Evolutionary conservation across 345 rosid genomes (phyloP), one percentile per base, ranked within the genome.

Genomic region (Excoecaria cochinchinensis): DNA sequence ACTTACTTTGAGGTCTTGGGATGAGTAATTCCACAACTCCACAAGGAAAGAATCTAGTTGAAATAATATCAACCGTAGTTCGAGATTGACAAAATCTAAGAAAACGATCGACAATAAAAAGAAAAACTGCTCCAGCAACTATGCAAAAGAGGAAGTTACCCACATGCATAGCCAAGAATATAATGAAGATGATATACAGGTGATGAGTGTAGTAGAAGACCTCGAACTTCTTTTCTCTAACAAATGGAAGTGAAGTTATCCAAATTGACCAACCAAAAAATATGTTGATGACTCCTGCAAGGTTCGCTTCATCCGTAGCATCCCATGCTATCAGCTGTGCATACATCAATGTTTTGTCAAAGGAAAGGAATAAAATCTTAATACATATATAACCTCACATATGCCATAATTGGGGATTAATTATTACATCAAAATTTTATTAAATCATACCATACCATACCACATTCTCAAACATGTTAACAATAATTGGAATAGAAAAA

Each of bases 171-270:
- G 94, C 97, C 82, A 90, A 84, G 88, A 90, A 90, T 72, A 94
- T 75, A 3, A 94, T 85, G 60, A 91, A 91, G 67, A 94, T 85
- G 38, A 91, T 44, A 63, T 94, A 94, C 8, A 91, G 89, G 69
- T 91, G 98, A 84, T 91, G 98, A 6, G 94, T 89, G 88, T 94
- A 92, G 86, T 90, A 92, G 89, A 94, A 94, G 74, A 92, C 74
- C 86, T 94, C 97, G 8, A 94, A 94, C 68, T 83, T 85, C 61
- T 84, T 71, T 79, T 75, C 85, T 72, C 98, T 90, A 77, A 91
- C 87, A 14, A 84, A 85, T 53, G 74, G 80, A 71, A 91, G 80
- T 38, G 97, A 89, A 3, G 98, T 94, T 67, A 83, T 85, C 97
- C 97, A 92, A 96, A 92, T 92, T 58, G 87, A 76, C 74, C 89